Base-by-base conservation (phyloP, 176 grass and related monocot genomes). In the Phyllostachys edulis region DNA sequence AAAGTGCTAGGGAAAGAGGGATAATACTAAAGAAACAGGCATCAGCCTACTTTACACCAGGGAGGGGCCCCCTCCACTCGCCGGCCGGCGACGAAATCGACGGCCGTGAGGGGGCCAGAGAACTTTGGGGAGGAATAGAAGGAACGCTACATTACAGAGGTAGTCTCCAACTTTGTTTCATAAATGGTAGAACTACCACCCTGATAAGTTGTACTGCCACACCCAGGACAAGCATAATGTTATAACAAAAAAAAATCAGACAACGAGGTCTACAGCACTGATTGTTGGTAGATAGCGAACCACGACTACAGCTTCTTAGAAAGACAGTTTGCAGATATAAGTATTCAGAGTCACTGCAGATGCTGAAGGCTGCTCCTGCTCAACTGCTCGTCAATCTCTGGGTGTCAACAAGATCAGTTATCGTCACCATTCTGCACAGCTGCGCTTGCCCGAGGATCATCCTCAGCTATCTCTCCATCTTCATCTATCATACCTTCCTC, bases 401-500 rank as follows among this genome's bases (percentile, higher is more conserved):
- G 11, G 10, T n/a, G 16, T 16, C 56, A n/a, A 54, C 36, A 78
- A 0, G 0, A 17, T 80, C 82, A 84, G 39, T 84, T 80, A 17
- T 62, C 63, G 23, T 38, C 56, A 49, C 59, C 86, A 63, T 85
- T 88, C 67, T 85, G 64, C 50, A 29, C 59, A 50, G 67, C 50
- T 75, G 78, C 73, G 73, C 41, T 82, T 57, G 76, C 65, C 38
- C 83, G 61, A 11, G 32, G 73, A 49, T 83, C 82, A 68, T 84
- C 80, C 39, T 73, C 49, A 56, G 75, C 78, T 81, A 89, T 73
- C 56, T 86, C 82, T 60, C 87, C 88, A 65, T 92, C 92, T 65
- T 97, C 91, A 16, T 94, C 87, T 64, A 92, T 90, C 77, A 94
- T 78, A 18, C 85, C 92, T 88, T 94, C 91, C 85, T 93, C 91